A percentile compares a stretch with the other conserved stretches of the same genome.
phyloP scores from a whole-genome alignment of 225 moss, liverwort and hornwort genomes.

The Thuidium tamariscinum region DNA sequence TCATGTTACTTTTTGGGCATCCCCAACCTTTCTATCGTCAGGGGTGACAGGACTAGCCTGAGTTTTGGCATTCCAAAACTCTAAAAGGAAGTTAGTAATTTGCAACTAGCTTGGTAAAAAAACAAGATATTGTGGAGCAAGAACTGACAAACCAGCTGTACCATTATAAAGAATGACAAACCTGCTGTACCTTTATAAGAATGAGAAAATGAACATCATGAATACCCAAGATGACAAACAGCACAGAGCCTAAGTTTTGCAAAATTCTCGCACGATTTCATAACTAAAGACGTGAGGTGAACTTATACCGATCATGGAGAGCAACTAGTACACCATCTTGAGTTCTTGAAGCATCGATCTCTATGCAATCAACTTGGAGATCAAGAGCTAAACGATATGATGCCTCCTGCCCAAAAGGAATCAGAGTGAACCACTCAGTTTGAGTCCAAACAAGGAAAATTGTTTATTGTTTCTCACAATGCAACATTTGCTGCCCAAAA shows the following conservation, averaged over 20 bases:
- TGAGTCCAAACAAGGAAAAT: not conserved
- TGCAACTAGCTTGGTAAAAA: not conserved
- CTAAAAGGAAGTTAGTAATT: not conserved
- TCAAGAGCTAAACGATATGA: slow-evolving; percentile 80
- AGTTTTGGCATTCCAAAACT: not conserved
- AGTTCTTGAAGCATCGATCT: slow-evolving; percentile 87
- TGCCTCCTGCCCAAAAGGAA: slow-evolving; percentile 36
- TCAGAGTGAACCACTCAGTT: not conserved
- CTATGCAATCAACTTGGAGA: slow-evolving; percentile 79
- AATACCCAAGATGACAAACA: not conserved
- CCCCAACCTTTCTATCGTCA: not conserved
- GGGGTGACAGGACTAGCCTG: not conserved
- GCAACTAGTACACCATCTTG: slow-evolving; percentile 81
- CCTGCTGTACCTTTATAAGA: not conserved
- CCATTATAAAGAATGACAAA: not conserved
- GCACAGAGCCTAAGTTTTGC: not conserved
- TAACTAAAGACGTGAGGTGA: not conserved
- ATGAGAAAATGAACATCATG: not conserved
- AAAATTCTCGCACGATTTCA: not conserved
- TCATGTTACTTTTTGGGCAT: not conserved
- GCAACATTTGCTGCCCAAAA: not conserved
- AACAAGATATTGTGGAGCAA: not conserved
- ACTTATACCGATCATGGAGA: slow-evolving; percentile 82
- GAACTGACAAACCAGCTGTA: not conserved
- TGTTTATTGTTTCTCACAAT: not conserved